phyloP scores from a whole-genome alignment of 257 asterid species.

The Nyctanthes arbortristis region DNA sequence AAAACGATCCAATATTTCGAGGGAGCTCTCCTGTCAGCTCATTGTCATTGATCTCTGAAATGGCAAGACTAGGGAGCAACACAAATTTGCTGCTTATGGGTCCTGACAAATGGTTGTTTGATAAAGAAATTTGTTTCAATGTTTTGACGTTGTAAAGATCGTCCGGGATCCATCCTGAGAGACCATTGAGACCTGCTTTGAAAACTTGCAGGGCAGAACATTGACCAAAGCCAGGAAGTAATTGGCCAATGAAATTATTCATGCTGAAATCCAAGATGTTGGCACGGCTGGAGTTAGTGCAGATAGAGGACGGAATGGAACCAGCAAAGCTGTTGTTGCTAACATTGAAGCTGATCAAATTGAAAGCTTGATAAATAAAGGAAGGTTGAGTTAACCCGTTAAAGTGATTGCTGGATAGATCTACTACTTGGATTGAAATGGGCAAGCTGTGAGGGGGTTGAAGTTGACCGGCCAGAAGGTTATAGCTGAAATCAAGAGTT shows the following conservation, averaged over 20 bases:
- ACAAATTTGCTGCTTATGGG: conserved; percentile 28
- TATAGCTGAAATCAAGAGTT: conserved; percentile 26
- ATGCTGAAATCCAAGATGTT: conserved; percentile 40
- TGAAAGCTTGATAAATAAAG: conserved; percentile 17
- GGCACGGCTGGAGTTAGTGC: conserved; percentile 25
- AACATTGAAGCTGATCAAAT: conserved; percentile 34
- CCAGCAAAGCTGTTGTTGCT: conserved; percentile 47
- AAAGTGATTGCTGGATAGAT: conserved; percentile 45
- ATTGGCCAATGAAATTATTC: conserved; percentile 34
- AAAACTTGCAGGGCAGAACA: conserved; percentile 32
- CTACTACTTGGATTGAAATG: conserved; percentile 10
- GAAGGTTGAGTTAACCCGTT: conserved; percentile 29
- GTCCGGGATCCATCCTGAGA: conserved; percentile 39
- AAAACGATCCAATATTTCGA: conserved; percentile 32
- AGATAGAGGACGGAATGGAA: conserved; percentile 36
- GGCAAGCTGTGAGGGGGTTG: conserved; percentile 8
- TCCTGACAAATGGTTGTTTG: conserved; percentile 44
- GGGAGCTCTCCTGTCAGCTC: conserved; percentile 43
- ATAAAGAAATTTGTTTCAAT: conserved; percentile 37
- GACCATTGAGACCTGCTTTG: conserved; percentile 43
- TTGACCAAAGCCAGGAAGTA: conserved; percentile 16
- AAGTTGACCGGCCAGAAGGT: conserved; percentile 25
- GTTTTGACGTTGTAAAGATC: conserved; percentile 28
- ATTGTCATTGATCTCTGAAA: conserved; percentile 48
- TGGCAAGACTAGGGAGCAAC: conserved; percentile 27